Conservation (phyloP, 306 rosid species). For the Dryas octopetala region DNA sequence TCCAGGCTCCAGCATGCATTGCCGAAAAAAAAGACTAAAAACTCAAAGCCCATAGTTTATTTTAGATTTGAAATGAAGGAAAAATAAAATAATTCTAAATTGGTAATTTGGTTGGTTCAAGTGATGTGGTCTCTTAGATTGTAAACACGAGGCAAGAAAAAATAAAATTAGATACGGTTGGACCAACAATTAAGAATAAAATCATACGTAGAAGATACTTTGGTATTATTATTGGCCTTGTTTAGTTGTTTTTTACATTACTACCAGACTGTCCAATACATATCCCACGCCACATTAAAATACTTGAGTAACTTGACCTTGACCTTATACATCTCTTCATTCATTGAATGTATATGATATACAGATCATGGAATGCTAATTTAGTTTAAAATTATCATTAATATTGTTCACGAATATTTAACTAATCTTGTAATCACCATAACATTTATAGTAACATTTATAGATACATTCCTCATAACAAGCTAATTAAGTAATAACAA, state of each 20-base stretch:
- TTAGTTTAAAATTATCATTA: neutral
- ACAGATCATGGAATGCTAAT: neutral
- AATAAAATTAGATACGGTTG: neutral
- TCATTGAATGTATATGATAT: neutral
- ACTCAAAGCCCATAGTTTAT: neutral
- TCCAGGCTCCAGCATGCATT: too few species aligned
- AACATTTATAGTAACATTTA: too few species aligned
- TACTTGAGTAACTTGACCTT: neutral
- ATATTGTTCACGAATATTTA: neutral
- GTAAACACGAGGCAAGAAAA: constrained; percentile 9
- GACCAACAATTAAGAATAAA: neutral
- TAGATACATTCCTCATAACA: neutral
- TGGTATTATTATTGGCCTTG: neutral
- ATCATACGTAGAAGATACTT: neutral
- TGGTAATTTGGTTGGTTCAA: neutral
- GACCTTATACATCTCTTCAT: constrained; percentile 6
- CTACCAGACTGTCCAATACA: neutral
- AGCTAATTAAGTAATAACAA: neutral
- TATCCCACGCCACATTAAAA: neutral
- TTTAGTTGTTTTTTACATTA: too few species aligned
- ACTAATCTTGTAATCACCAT: too few species aligned
- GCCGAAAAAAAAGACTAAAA: too few species aligned
- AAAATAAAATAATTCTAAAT: neutral
- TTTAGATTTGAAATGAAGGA: neutral
- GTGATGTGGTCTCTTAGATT: constrained; percentile 3